phyloP scores from a whole-genome alignment of 2,329 filamentous ascomycete genomes.

The Colletotrichum sp. region DNA sequence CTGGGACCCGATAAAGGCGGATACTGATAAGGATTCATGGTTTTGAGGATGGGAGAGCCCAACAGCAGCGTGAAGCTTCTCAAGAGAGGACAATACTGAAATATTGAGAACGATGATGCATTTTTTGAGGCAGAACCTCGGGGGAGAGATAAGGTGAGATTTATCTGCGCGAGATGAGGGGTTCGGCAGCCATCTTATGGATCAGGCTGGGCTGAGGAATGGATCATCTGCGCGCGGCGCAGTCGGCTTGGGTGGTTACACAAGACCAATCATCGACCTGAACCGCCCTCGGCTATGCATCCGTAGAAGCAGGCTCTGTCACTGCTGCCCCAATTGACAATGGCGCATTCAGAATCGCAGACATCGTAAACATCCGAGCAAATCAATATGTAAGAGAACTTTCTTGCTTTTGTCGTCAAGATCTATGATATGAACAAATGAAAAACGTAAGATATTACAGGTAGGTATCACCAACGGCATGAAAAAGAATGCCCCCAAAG shows the following conservation, averaged over 20 bases:
- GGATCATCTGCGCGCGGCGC: background rate
- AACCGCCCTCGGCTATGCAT: background rate
- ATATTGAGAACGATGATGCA: rapidly evolving
- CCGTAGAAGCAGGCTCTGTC: background rate
- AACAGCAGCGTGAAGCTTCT: background rate
- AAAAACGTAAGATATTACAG: constrained; percentile 10
- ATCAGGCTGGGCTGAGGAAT: background rate
- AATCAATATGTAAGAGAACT: rapidly evolving
- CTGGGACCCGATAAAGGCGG: background rate
- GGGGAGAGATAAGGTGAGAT: background rate
- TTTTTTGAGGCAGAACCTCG: rapidly evolving
- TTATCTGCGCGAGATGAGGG: rapidly evolving
- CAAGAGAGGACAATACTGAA: rapidly evolving
- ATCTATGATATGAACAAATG: background rate
- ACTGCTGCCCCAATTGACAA: rapidly evolving
- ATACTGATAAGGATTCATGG: background rate
- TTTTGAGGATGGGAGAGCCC: rapidly evolving
- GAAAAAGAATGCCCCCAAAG: background rate
- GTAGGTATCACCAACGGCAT: constrained; percentile 15
- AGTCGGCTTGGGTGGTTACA: background rate
- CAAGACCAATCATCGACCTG: background rate
- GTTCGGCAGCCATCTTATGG: background rate
- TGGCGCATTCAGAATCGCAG: background rate
- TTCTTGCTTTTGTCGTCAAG: background rate
- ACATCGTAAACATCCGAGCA: background rate